Percentiles rank a stretch among this genome's conserved stretches.
phyloP scores from a whole-genome alignment of 495 filamentous ascomycete genomes.

The Penicillium parvum region DNA sequence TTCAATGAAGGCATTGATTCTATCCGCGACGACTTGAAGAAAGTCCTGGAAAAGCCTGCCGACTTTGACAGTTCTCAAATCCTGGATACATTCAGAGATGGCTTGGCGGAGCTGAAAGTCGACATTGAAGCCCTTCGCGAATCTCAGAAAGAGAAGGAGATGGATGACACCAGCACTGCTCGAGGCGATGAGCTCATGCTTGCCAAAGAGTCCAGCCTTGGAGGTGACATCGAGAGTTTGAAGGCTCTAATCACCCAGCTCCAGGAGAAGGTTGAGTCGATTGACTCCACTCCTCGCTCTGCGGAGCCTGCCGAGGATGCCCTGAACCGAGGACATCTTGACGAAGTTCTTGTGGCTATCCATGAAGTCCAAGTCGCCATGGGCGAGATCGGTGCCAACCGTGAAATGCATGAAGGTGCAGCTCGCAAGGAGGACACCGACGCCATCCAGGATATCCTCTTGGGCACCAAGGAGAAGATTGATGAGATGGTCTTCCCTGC shows the following conservation, averaged over 20 bases:
- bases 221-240: conserved; percentile 74
- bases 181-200: conserved; percentile 55
- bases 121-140: conserved; percentile 76
- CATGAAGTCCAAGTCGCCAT: conserved; percentile 57
- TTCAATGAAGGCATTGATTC: conserved; percentile 76
- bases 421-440: conserved; percentile 72
- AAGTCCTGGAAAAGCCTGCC: conserved; percentile 68
- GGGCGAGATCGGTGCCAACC: conserved; percentile 36
- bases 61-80: conserved; percentile 83
- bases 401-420: conserved; percentile 28
- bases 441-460: conserved; percentile 82
- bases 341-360: conserved; percentile 53
- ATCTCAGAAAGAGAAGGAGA: conserved; percentile 31
- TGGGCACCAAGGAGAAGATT: conserved; percentile 76
- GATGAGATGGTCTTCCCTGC: conserved; percentile 70
- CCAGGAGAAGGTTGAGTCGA: conserved; percentile 74
- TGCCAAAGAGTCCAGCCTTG: conserved; percentile 45
- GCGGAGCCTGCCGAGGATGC: conserved; percentile 39
- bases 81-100: conserved; percentile 76
- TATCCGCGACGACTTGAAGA: conserved; percentile 70
- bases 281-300: conserved; percentile 57
- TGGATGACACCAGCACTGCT: conserved; percentile 36
- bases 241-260: conserved; percentile 78
- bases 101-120: conserved; percentile 63
- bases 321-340: conserved; percentile 56